Base-by-base conservation (phyloP, 768 basidiomycete species). In the Psilocybe sp. region DNA sequence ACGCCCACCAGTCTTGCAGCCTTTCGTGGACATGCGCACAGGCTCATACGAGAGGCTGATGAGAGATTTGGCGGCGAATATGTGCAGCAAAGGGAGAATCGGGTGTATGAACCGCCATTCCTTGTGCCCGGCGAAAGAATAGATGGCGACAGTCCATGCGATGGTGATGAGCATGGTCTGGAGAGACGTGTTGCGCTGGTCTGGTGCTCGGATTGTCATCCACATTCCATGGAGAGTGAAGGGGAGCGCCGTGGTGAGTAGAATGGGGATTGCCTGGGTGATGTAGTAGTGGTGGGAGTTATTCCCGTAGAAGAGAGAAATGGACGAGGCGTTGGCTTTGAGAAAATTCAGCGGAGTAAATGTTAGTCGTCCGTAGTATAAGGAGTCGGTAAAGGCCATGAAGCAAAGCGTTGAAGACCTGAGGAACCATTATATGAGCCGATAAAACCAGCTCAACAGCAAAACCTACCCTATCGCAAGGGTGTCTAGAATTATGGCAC, bases 71-170 rank as follows among this genome's bases (percentile, higher is more conserved):
- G 92, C 76, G 10, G 89, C 87, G 52, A 97, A 76, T 16, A 94
- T 56, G 57, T 97, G 86, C 36, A 96, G 69, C 28, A 92, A 67
- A 1, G 97, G 95, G 3, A 98, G 74, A 15, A 98, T 64, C 0
- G 96, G 94, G 56, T 98, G 95, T 6, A 98, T 71, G 70, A 99
- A 98, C 7, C 97, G 79, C 93, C 94, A 98, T 74, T 99, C 97
- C 60, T 98, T 98, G 72, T 99, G 97, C 1, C 88, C 86, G 1
- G 89, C 77, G 3, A 88, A 53, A 7, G 96, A 98, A 64, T 91
- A 93, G 5, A 87, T 63, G 2, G 61, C 59, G 28, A 85, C 64
- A 0, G 87, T 83, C 86, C 89, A 92, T 15, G 70, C 53, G 1
- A 87, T 56, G 19, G 75, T 67, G 2, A 67, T 69, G 0, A 82